These are phyloP conservation scores for Aschersonia sp. DNA, from an alignment of 2,329 filamentous ascomycete genomes.

Conservation along the genomic window DNA sequence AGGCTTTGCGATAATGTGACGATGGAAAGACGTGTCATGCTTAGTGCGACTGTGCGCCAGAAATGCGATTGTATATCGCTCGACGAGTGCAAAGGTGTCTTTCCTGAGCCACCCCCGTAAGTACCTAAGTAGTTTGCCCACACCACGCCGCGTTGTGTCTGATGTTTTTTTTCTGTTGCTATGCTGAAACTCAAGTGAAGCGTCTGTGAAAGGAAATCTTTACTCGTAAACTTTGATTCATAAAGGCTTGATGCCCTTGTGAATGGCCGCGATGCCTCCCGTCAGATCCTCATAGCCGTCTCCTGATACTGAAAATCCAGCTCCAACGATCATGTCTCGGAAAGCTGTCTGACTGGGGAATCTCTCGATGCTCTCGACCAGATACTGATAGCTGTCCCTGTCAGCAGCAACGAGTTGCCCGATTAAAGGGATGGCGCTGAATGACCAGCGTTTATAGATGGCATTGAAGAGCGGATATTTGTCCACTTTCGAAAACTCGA, in stretches of 20 bases:
- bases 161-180: no score
- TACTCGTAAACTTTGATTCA: slow-evolving; percentile 5
- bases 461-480: slow-evolving; percentile 65
- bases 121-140: no score
- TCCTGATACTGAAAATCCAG: slow-evolving; percentile 74
- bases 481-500: slow-evolving; percentile 83
- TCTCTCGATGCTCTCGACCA: slow-evolving; percentile 92
- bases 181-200: no score
- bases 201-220: no score
- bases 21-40: no score
- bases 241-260: slow-evolving; percentile 82
- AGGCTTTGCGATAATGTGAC: no score
- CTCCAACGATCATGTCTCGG: slow-evolving; percentile 65
- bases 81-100: no score
- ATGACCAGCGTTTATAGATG: slow-evolving; percentile 91
- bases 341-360: slow-evolving; percentile 84
- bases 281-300: slow-evolving; percentile 82
- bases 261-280: slow-evolving; percentile 84
- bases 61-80: no score
- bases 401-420: slow-evolving; percentile 91
- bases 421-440: slow-evolving; percentile 84
- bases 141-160: no score
- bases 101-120: no score
- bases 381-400: slow-evolving; percentile 91
- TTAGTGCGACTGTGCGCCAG: no score